These are phyloP conservation scores for Aspergillus campestris DNA, from an alignment of 495 filamentous ascomycete species.

Conservation along the genomic window DNA sequence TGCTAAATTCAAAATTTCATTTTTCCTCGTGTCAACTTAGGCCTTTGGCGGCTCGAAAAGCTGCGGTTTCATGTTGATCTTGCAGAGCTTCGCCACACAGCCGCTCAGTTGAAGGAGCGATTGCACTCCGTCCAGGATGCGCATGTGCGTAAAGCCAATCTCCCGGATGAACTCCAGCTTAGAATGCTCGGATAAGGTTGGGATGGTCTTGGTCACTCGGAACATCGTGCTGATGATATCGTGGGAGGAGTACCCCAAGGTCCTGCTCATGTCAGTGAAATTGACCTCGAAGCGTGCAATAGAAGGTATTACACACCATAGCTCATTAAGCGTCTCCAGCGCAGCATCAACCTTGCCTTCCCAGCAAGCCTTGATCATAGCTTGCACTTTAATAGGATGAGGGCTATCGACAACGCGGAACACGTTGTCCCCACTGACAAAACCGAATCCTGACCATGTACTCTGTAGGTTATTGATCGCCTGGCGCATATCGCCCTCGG, in stretches of 20 bases:
- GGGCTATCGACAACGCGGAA: conserved; percentile 97
- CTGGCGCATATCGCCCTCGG: conserved; percentile 98
- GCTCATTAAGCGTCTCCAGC: conserved; percentile 76
- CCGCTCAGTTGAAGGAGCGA: conserved; percentile 89
- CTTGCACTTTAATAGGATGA: conserved; percentile 96
- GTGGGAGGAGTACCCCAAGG: conserved; percentile 86
- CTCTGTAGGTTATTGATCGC: conserved; percentile 98
- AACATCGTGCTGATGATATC: conserved; percentile 99
- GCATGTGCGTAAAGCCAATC: conserved; percentile 99
- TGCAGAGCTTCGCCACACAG: conserved; percentile 80
- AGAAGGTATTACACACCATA: conserved; percentile 52
- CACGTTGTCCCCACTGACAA: conserved; percentile 95
- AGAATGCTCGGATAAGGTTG: conserved; percentile 80
- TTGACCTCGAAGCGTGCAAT: background rate
- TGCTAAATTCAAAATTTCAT: conserved; percentile 1
- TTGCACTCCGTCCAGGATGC: conserved; percentile 92
- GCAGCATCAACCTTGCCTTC: conserved; percentile 84
- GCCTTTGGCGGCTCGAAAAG: conserved; percentile 56
- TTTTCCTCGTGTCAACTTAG: conserved; percentile 5
- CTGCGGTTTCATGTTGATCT: conserved; percentile 89
- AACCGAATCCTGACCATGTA: conserved; percentile 90
- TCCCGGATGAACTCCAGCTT: conserved; percentile 96
- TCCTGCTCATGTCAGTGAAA: conserved; percentile 32
- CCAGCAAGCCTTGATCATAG: conserved; percentile 94
- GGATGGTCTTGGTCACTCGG: conserved; percentile 90